phyloP scores from a whole-genome alignment of 768 basidiomycete genomes.

The Cystobasidium onofrii region DNA sequence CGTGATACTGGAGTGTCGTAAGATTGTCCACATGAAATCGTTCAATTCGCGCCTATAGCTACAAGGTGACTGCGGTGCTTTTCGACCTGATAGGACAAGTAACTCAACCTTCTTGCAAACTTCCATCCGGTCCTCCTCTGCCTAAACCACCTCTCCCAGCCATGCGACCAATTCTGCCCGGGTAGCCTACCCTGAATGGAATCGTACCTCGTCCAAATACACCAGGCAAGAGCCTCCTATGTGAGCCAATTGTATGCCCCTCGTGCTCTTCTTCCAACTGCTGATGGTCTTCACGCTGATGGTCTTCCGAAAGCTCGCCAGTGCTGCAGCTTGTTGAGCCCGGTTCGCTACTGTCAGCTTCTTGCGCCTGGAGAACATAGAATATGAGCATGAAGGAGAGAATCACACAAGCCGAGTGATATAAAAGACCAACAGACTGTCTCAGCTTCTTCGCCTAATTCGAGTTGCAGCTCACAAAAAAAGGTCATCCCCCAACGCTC shows the following conservation, averaged over 20 bases:
- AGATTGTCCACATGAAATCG: background rate
- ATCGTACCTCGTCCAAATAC: background rate
- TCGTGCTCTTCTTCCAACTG: background rate
- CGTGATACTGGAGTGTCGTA: background rate
- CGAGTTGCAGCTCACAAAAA: background rate
- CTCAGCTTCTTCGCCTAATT: background rate
- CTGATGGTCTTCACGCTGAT: background rate
- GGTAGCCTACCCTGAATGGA: slow-evolving; percentile 24
- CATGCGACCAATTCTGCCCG: background rate
- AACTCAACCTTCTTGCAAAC: background rate
- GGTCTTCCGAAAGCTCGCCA: background rate
- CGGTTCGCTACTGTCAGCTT: background rate
- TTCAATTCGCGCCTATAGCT: background rate
- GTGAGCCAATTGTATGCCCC: background rate
- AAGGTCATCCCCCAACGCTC: background rate
- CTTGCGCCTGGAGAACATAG: background rate
- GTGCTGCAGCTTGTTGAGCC: background rate
- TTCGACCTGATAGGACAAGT: too few species aligned
- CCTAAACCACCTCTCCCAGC: background rate
- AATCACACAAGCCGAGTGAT: background rate
- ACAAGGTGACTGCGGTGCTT: background rate
- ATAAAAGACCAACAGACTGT: background rate
- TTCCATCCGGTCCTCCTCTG: background rate
- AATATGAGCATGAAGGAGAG: background rate
- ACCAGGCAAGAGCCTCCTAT: background rate